phyloP scores from a whole-genome alignment of 257 asterid genomes.

The Solanum neorickii region DNA sequence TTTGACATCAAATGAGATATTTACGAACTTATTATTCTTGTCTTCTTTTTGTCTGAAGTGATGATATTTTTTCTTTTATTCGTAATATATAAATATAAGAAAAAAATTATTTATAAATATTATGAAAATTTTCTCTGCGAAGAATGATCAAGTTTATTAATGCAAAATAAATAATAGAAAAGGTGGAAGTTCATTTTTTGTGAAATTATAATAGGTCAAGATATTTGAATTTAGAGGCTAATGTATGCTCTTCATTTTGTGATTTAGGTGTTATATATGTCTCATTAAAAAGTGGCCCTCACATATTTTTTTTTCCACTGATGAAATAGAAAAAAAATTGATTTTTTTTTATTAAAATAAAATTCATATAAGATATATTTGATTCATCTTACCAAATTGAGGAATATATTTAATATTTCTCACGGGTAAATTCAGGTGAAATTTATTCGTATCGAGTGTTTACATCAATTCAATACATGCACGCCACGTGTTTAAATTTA shows the following conservation, averaged over 20 bases:
- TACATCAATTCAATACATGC: no score
- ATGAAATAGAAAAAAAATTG: neutral
- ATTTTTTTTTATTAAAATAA: neutral
- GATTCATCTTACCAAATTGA: neutral
- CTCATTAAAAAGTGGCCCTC: neutral
- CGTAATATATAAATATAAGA: no score
- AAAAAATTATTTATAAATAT: no score
- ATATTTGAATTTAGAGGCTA: neutral
- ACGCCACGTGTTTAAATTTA: accelerated
- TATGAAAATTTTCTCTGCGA: neutral
- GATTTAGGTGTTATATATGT: neutral
- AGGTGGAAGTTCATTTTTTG: neutral
- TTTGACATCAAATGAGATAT: neutral
- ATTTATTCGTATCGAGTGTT: accelerated
- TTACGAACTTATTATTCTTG: no score
- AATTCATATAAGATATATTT: neutral
- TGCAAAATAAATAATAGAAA: neutral
- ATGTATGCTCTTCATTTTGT: neutral
- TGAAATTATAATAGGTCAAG: neutral
- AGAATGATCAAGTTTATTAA: neutral
- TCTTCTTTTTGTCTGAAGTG: no score
- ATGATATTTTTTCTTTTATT: no score
- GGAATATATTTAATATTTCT: neutral
- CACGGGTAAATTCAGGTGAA: neutral
- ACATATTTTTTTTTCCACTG: neutral